Evolutionary conservation across 2,329 filamentous ascomycete species (phyloP).

Genomic region (Bertia moriformis): DNA sequence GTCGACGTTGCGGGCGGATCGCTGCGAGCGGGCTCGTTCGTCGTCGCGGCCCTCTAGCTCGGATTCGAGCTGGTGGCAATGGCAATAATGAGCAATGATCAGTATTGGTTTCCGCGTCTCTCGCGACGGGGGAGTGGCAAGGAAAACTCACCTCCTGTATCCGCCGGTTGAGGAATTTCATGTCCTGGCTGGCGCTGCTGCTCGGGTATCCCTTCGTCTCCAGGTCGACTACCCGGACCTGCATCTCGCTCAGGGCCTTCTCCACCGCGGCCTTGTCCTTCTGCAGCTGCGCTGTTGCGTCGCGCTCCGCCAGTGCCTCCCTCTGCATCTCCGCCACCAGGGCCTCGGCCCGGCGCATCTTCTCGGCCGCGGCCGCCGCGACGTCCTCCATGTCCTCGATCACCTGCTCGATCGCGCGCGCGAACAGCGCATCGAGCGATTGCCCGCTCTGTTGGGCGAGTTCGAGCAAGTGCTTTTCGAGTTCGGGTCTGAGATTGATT

Average conservation of each 20-base stretch:
- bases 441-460: constrained; percentile 76
- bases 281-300: constrained; percentile 66
- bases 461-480: constrained; percentile 75
- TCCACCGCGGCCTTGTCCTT: constrained; percentile 82
- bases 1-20: constrained; percentile 81
- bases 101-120: not conserved
- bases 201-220: constrained; percentile 96
- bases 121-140: not conserved
- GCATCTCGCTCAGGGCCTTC: constrained; percentile 78
- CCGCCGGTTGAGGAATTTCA: constrained; percentile 83
- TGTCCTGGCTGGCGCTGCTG: constrained; percentile 83
- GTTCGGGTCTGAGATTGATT: constrained; percentile 69
- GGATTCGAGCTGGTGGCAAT: constrained; percentile 56
- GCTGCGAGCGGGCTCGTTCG: constrained; percentile 65
- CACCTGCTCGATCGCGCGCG: constrained; percentile 74
- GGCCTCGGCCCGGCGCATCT: constrained; percentile 89
- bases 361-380: constrained; percentile 78
- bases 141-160: constrained; percentile 70
- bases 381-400: constrained; percentile 89
- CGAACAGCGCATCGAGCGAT: constrained; percentile 75
- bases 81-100: constrained; percentile 9
- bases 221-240: constrained; percentile 77
- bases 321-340: constrained; percentile 80
- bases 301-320: constrained; percentile 75
- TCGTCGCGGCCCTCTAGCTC: constrained; percentile 73